These are phyloP conservation scores for Dothistroma pini DNA, from an alignment of 2,329 filamentous ascomycete genomes.

Conservation along the genomic window DNA sequence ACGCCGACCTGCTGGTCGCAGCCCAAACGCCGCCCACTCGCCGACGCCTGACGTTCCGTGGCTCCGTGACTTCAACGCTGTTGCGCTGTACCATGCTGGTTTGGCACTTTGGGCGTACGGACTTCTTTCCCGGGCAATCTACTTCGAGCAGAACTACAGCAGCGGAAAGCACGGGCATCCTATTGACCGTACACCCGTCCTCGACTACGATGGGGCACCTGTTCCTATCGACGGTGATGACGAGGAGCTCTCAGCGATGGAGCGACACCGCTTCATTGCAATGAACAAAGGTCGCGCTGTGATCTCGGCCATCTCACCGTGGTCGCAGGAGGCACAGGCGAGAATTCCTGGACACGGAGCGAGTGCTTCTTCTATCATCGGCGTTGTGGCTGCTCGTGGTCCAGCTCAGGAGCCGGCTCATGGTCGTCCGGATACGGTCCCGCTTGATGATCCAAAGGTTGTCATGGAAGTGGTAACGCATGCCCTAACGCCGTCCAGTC, in stretches of 20 bases:
- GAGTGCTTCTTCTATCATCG: background rate
- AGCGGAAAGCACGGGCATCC: constrained; percentile 1
- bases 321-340: constrained; percentile 8
- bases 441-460: constrained; percentile 15
- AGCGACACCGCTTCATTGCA: constrained; percentile 22
- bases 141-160: constrained; percentile 7
- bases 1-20: constrained; percentile 18
- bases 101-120: constrained; percentile 22
- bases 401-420: constrained; percentile 12
- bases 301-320: constrained; percentile 17
- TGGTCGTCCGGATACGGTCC: constrained; percentile 12
- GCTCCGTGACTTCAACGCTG: constrained; percentile 22
- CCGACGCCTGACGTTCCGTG: constrained; percentile 20
- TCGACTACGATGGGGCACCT: constrained; percentile 18
- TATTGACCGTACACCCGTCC: background rate
- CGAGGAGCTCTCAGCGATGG: constrained; percentile 16
- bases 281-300: constrained; percentile 20
- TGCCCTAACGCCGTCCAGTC: constrained; percentile 18
- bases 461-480: constrained; percentile 23
- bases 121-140: constrained; percentile 16
- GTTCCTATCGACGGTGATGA: constrained; percentile 21
- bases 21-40: constrained; percentile 17
- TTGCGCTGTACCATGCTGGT: constrained; percentile 21
- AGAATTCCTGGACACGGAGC: background rate
- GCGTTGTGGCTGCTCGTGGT: constrained; percentile 9